Evolutionary conservation across 306 rosid genomes (phyloP).

Genomic region (Fragaria vesca): DNA sequence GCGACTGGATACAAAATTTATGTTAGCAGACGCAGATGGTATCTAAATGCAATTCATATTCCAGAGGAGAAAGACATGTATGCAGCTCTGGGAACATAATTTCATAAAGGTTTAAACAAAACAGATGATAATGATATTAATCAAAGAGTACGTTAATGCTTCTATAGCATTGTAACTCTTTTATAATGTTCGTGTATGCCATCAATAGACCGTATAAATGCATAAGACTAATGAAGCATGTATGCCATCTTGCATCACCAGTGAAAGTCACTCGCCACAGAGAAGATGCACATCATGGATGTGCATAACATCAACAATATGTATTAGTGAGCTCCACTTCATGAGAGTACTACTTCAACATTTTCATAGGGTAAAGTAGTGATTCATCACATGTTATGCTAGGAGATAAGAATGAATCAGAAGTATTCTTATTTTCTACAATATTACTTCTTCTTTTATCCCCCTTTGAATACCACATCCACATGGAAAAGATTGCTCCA

Average conservation of each 20-base stretch:
- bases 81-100: slow-evolving; percentile 4
- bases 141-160: neutral
- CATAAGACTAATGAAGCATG: slow-evolving; percentile 1
- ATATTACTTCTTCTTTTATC: neutral
- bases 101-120: neutral
- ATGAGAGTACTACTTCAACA: neutral
- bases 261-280: neutral
- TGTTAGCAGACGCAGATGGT: slow-evolving; percentile 23
- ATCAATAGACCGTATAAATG: neutral
- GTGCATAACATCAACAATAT: neutral
- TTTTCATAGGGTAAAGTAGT: neutral
- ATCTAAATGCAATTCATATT: slow-evolving; percentile 23
- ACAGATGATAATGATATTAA: neutral
- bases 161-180: neutral
- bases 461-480: neutral
- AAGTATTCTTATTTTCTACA: neutral
- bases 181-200: neutral
- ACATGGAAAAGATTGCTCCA: neutral
- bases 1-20: slow-evolving; percentile 68
- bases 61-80: neutral
- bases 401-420: neutral
- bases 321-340: neutral
- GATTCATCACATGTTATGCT: too few species aligned
- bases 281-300: neutral
- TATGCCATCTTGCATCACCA: neutral